These are phyloP conservation scores for Neurospora crassa DNA, from an alignment of 2,329 filamentous ascomycete genomes.

Conservation along the genomic window DNA sequence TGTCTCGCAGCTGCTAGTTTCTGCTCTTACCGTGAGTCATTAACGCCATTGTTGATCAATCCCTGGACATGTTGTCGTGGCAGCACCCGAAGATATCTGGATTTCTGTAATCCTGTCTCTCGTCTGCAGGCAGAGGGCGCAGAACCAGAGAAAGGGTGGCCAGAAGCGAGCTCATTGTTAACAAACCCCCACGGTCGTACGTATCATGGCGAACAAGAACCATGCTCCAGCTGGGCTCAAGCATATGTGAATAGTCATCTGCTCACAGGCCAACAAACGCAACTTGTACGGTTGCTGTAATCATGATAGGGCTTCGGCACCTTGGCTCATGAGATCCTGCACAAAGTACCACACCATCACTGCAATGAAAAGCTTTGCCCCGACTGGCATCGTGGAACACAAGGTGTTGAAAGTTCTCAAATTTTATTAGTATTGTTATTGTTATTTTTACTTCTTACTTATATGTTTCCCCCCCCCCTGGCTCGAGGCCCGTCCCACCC, in stretches of 20 bases:
- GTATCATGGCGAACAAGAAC: not conserved
- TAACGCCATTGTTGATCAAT: not conserved
- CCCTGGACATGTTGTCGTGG: not conserved
- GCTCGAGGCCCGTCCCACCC: not conserved
- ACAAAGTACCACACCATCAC: not conserved
- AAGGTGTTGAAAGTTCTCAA: not conserved
- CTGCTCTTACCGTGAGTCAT: not conserved
- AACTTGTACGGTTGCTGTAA: not conserved
- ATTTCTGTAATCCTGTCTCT: not conserved
- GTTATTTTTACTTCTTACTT: not conserved
- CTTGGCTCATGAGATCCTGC: not conserved
- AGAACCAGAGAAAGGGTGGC: not conserved
- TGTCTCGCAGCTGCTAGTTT: not conserved
- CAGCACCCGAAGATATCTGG: not conserved
- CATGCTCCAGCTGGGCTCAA: not conserved
- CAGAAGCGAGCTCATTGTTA: not conserved
- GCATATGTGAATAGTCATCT: not conserved
- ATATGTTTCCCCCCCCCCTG: not conserved
- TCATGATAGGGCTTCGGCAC: not conserved
- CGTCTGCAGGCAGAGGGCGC: not conserved
- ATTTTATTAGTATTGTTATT: too few species aligned
- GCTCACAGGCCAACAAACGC: not conserved
- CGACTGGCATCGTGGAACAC: not conserved
- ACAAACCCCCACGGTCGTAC: not conserved
- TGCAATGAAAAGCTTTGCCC: not conserved